A percentile compares a stretch with the other conserved stretches of the same genome.
phyloP scores from a whole-genome alignment of 257 asterid genomes.

The Forsythia suspensa region DNA sequence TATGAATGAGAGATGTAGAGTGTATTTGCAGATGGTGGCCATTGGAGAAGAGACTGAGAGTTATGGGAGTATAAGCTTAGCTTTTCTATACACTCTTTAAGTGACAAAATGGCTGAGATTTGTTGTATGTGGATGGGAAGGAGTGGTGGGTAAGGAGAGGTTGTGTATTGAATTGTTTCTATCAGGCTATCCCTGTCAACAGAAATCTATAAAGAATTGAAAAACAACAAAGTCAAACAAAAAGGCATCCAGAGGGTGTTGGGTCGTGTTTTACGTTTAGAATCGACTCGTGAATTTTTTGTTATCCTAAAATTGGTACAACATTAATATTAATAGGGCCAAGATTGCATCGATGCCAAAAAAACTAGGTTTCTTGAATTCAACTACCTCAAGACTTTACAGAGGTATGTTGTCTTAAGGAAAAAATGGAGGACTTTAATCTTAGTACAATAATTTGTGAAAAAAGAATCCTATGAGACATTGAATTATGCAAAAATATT shows the following conservation, averaged over 20 bases:
- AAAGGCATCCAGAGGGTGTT: constrained; percentile 11
- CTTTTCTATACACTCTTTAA: neutral
- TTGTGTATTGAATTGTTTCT: constrained; percentile 28
- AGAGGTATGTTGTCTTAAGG: constrained; percentile 26
- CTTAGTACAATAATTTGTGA: constrained; percentile 8
- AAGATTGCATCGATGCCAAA: neutral
- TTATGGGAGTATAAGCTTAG: too few relatives aligned
- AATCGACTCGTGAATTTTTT: too few relatives aligned
- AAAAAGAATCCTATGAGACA: constrained; percentile 35
- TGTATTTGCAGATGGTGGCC: constrained; percentile 45
- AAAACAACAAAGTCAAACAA: neutral
- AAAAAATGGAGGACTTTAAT: constrained; percentile 8
- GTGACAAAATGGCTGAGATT: constrained; percentile 22
- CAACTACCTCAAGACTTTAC: constrained; percentile 1
- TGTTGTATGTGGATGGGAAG: constrained; percentile 1
- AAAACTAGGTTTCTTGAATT: constrained; percentile 10
- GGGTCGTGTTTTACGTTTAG: too few relatives aligned
- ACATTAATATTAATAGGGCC: neutral
- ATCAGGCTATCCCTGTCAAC: constrained; percentile 21
- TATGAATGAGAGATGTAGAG: constrained; percentile 35
- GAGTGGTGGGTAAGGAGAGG: too few relatives aligned
- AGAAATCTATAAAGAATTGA: constrained; percentile 22
- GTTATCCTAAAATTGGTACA: neutral
- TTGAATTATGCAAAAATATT: constrained; percentile 7
- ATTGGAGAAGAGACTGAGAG: constrained; percentile 41